Percentiles rank a stretch among this genome's conserved stretches.
These are phyloP conservation scores for Lycium ferocissimum DNA, from an alignment of 257 asterid species.

Conservation along the genomic window DNA sequence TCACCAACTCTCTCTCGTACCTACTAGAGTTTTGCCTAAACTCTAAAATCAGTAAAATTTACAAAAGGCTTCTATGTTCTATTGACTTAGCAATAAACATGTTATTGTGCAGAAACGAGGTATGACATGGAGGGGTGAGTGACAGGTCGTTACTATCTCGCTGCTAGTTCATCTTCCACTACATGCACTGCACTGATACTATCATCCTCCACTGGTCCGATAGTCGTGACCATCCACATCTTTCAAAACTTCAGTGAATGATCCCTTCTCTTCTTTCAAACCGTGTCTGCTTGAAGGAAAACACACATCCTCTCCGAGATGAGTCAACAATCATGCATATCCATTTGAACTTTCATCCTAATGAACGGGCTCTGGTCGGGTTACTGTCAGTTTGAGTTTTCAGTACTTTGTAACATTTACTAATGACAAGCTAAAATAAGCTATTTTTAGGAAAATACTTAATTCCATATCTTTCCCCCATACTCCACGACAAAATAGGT, in stretches of 20 bases:
- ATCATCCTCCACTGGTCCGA: not conserved
- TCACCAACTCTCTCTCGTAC: conserved; percentile 8
- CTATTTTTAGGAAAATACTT: not conserved
- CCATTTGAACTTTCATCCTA: not conserved
- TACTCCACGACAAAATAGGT: not conserved
- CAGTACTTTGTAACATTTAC: not conserved
- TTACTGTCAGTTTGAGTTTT: not conserved
- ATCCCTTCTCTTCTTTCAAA: not conserved
- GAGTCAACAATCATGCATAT: not conserved
- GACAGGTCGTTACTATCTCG: not conserved
- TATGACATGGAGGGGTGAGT: not conserved
- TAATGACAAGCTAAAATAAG: not conserved
- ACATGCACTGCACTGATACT: not conserved
- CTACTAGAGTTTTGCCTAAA: not conserved
- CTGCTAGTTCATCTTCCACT: conserved; percentile 14
- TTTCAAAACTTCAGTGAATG: conserved; percentile 5
- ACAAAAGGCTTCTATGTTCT: not conserved
- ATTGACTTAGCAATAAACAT: conserved; percentile 11
- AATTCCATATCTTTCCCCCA: not conserved
- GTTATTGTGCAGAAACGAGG: not conserved
- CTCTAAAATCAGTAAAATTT: not conserved
- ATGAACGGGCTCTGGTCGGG: not conserved
- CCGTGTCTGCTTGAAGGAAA: not conserved
- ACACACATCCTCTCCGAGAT: not conserved
- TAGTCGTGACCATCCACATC: not conserved